phyloP scores from a whole-genome alignment of 2,329 filamentous ascomycete species.

The Colletotrichum trifolii region DNA sequence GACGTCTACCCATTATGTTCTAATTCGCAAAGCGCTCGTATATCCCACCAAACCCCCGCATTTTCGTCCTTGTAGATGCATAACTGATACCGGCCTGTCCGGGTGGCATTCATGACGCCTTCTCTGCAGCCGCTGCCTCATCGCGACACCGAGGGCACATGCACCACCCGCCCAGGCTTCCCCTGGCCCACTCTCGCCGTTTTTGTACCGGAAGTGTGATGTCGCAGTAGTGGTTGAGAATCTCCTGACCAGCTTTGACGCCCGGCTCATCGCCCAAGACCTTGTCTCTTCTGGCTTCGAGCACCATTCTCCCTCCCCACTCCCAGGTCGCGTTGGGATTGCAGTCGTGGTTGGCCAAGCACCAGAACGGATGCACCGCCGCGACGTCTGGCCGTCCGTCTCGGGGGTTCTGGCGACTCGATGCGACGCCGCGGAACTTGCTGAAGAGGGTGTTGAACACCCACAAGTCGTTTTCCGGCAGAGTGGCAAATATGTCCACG shows the following conservation, averaged over 20 bases:
- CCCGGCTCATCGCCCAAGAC: conserved; percentile 61
- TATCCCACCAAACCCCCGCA: conserved; percentile 3
- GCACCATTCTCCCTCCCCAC: conserved; percentile 83
- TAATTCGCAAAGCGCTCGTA: conserved; percentile 27
- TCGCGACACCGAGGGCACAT: conserved; percentile 84
- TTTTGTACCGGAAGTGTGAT: conserved; percentile 80
- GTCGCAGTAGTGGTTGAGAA: conserved; percentile 96
- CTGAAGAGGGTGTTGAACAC: conserved; percentile 91
- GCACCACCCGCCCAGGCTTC: conserved; percentile 89
- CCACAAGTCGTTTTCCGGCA: conserved; percentile 77
- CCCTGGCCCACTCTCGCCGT: conserved; percentile 87
- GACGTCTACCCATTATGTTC: conserved; percentile 21
- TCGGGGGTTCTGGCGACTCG: conserved; percentile 79
- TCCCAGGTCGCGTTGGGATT: conserved; percentile 96
- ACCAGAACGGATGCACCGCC: conserved; percentile 96
- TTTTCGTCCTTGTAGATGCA: neutral
- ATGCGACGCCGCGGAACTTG: conserved; percentile 94
- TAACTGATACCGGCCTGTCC: neutral
- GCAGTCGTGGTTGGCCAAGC: conserved; percentile 95
- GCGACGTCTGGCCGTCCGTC: conserved; percentile 90
- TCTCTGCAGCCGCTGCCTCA: conserved; percentile 61
- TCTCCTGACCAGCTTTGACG: conserved; percentile 83
- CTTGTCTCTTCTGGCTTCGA: conserved; percentile 70
- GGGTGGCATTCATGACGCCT: neutral
- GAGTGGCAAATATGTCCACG: conserved; percentile 74